These are phyloP conservation scores for Annulohypoxylon truncatum DNA, from an alignment of 2,329 filamentous ascomycete genomes.

Conservation along the genomic window DNA sequence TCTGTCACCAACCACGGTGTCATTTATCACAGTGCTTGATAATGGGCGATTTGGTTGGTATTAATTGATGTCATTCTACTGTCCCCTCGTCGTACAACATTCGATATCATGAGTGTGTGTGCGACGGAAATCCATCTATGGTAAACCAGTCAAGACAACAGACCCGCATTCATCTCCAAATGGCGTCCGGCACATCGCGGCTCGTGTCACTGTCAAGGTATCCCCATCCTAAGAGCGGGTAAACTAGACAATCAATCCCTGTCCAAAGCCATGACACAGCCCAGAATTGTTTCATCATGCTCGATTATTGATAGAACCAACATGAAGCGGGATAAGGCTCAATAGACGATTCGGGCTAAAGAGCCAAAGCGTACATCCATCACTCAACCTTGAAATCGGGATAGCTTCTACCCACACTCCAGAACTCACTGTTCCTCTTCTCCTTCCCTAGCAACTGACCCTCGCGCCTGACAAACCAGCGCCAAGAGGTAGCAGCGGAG, in stretches of 20 bases:
- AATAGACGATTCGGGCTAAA: not conserved
- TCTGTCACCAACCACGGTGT: slow-evolving; percentile 3
- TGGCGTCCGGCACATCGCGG: not conserved
- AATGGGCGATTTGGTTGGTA: no score
- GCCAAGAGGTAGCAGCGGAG: not conserved
- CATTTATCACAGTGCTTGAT: no score
- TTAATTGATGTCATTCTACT: not conserved
- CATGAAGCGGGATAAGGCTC: not conserved
- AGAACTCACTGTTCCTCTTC: slow-evolving; percentile 7
- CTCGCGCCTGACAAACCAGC: not conserved
- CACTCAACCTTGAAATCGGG: slow-evolving; percentile 2
- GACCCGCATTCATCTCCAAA: not conserved
- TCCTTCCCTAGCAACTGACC: not conserved
- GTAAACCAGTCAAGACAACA: not conserved
- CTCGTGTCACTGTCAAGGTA: not conserved
- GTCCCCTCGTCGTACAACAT: not conserved
- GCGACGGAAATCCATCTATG: not conserved
- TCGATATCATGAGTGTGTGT: not conserved
- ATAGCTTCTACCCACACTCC: not conserved
- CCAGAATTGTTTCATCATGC: not conserved
- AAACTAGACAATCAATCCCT: not conserved
- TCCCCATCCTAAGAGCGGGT: not conserved
- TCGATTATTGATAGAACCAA: not conserved
- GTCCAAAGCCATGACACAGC: not conserved
- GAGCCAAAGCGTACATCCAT: not conserved